A percentile compares a stretch with the other conserved stretches of the same genome.
phyloP scores from a whole-genome alignment of 2,329 filamentous ascomycete genomes.

The Colletotrichum limetticola region DNA sequence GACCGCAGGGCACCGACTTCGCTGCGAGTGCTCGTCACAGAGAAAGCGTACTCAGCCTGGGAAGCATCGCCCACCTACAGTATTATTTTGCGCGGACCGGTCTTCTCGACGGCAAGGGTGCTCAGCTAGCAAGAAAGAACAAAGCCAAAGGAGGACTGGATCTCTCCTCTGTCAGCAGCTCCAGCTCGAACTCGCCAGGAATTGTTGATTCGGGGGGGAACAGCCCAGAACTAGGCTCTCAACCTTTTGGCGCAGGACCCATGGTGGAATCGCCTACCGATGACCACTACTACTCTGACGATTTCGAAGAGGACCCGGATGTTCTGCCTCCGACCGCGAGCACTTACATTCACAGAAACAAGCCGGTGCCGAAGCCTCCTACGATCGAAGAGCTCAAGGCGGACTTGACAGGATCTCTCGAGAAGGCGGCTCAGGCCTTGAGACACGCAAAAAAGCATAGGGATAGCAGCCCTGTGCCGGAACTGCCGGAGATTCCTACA shows the following conservation, averaged over 20 bases:
- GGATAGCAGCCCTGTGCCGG: constrained; percentile 16
- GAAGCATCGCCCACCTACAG: constrained; percentile 96
- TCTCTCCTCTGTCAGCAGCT: constrained; percentile 56
- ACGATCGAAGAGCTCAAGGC: constrained; percentile 81
- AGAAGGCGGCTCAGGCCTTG: constrained; percentile 75
- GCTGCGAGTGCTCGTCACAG: constrained; percentile 88
- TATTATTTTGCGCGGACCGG: constrained; percentile 98
- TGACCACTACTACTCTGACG: constrained; percentile 63
- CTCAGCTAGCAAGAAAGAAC: constrained; percentile 80
- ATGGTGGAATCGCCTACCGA: constrained; percentile 61
- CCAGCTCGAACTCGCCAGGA: constrained; percentile 49
- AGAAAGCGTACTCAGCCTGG: constrained; percentile 95
- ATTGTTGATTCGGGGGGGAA: constrained; percentile 62
- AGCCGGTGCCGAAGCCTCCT: constrained; percentile 84
- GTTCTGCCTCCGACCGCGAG: constrained; percentile 98
- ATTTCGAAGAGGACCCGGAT: constrained; percentile 74
- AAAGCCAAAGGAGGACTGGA: constrained; percentile 70
- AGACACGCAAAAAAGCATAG: constrained; percentile 63
- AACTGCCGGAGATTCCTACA: constrained; percentile 9
- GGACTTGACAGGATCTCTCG: constrained; percentile 73
- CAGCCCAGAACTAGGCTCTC: constrained; percentile 64
- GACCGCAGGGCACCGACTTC: constrained; percentile 88
- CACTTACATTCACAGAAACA: constrained; percentile 90
- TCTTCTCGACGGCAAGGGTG: constrained; percentile 91
- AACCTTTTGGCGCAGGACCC: constrained; percentile 48